These are phyloP conservation scores for Epithele typhae DNA, from an alignment of 768 basidiomycete species.

Conservation along the genomic window DNA sequence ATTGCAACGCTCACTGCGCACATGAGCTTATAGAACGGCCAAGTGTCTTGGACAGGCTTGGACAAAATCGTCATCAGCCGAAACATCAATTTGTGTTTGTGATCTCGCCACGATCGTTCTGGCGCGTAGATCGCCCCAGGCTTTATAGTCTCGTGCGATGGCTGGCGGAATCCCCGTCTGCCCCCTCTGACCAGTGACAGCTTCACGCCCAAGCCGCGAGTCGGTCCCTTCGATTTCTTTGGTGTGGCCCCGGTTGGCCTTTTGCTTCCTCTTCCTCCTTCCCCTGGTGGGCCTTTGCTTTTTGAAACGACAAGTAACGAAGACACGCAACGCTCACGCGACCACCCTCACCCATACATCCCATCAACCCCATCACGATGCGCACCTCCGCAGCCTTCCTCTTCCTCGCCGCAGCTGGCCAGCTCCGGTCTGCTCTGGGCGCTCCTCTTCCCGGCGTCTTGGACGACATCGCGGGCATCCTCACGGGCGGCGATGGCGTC, in stretches of 20 bases:
- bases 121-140: no score
- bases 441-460: constrained; percentile 6
- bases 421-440: background rate
- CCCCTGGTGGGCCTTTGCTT: background rate
- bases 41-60: no score
- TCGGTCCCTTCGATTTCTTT: background rate
- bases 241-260: constrained; percentile 6
- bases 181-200: background rate
- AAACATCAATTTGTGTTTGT: no score
- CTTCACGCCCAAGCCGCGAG: background rate
- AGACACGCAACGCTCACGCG: background rate
- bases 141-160: no score
- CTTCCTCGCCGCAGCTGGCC: background rate
- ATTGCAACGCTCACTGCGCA: no score
- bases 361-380: background rate
- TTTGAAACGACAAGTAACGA: background rate
- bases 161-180: no score
- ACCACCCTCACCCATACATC: background rate
- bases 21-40: no score
- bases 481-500: no score
- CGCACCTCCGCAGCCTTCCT: background rate
- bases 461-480: no score
- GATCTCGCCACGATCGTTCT: no score
- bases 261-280: background rate
- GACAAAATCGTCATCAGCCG: no score